Conservation (phyloP, 2,329 filamentous ascomycete genomes). For the Neonectria hederae region DNA sequence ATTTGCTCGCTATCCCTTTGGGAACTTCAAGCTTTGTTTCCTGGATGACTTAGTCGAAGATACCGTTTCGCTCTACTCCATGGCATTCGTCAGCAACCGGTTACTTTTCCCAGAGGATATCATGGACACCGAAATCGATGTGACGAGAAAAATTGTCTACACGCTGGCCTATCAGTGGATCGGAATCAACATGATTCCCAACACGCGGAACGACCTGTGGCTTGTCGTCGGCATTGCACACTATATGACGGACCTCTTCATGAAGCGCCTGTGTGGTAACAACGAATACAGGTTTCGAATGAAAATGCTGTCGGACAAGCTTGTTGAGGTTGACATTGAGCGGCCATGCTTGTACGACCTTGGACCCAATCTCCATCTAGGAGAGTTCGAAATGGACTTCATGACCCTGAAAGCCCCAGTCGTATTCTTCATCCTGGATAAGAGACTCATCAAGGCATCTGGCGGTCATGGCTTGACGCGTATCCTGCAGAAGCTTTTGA, state of each 20-base stretch:
- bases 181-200: conserved; percentile 89
- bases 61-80: conserved; percentile 78
- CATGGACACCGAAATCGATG: conserved; percentile 84
- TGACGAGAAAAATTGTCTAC: conserved; percentile 82
- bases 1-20: conserved; percentile 90
- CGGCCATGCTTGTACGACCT: conserved; percentile 85
- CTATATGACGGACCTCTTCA: conserved; percentile 94
- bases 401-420: conserved; percentile 90
- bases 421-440: conserved; percentile 93
- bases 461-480: conserved; percentile 82
- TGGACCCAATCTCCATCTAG: conserved; percentile 79
- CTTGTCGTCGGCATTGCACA: conserved; percentile 88
- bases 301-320: conserved; percentile 82
- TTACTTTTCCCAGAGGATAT: conserved; percentile 86
- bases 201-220: conserved; percentile 84
- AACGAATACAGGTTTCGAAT: conserved; percentile 94
- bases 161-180: conserved; percentile 93
- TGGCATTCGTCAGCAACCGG: conserved; percentile 87
- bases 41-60: conserved; percentile 87
- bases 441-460: conserved; percentile 86
- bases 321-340: conserved; percentile 83
- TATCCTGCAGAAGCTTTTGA: conserved; percentile 85
- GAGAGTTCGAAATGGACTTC: conserved; percentile 88
- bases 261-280: conserved; percentile 89
- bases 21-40: conserved; percentile 92